Evolutionary conservation across 306 rosid genomes (phyloP), one percentile per base, ranked within the genome.

Genomic region (Cicer bijugum): DNA sequence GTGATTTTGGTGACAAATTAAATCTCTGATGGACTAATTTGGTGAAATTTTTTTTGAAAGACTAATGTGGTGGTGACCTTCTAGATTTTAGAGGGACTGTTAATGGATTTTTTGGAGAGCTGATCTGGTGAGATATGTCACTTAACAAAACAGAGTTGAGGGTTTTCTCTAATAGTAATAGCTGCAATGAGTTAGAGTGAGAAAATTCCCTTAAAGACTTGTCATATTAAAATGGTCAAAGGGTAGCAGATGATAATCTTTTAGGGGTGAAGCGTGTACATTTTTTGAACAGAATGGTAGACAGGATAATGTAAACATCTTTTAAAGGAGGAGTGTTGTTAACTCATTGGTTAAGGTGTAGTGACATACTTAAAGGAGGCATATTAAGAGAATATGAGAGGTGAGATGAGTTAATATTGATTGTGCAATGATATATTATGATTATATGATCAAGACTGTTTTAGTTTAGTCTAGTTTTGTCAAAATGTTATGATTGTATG

Each of bases 401-500:
- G 28, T 37, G 67, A 39, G 48, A 39, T 33, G 48, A 15, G n/a
- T 15, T 9, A 20, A 9, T 62, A 9, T 62, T 15, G 23, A 39
- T 3, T 15, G 17, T 39, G 14, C 38, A 64, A 43, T 10, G 20
- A 16, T 64, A 9, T 65, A 43, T 43, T 57, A 57, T 23, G 63
- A 57, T 57, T 23, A 16, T 7, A 20, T 66, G 71, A 7, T 66
- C 15, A 44, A 66, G 19, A 66, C 51, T 66, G 55, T 66, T 65
- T 42, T 17, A 19, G 40, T 9, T 12, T 20, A 12, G 35, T 20
- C 55, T 44, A 23, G 20, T 12, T 66, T 39, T 66, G 56, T 12
- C 71, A 12, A 65, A 43, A 16, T 65, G 7, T 44, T 44, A 20
- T 67, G 12, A 23, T 45, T 67, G 40, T 19, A 45, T 45, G 71